These are phyloP conservation scores for Trypanosoma avium DNA, from an alignment of 208 protist species.

Conservation along the genomic window DNA sequence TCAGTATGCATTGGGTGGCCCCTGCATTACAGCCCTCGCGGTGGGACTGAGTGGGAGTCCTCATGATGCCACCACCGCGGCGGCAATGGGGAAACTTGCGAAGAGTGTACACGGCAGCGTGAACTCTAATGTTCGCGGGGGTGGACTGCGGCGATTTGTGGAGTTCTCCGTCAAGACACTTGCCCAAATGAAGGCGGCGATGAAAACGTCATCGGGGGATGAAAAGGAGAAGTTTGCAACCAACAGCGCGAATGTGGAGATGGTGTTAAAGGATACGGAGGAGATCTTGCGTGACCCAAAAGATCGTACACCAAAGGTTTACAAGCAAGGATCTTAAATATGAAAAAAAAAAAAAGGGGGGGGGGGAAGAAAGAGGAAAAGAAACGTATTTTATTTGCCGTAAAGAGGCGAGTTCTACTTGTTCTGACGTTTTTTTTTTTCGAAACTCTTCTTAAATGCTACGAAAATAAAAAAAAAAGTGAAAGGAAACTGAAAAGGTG, in stretches of 20 bases:
- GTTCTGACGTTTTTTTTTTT: too few species aligned
- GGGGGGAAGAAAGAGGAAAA: neutral
- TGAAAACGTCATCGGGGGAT: conserved; percentile 13
- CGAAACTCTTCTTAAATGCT: too few species aligned
- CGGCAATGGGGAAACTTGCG: conserved; percentile 26
- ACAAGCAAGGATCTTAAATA: conserved; percentile 32
- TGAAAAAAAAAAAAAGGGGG: neutral
- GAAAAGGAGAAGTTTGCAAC: conserved; percentile 26
- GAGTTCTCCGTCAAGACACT: conserved; percentile 37
- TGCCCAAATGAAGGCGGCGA: conserved; percentile 28
- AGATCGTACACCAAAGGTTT: conserved; percentile 35
- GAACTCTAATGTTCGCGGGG: conserved; percentile 36
- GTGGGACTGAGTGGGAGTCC: conserved; percentile 37
- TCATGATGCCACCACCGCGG: conserved; percentile 17
- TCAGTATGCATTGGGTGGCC: conserved; percentile 46
- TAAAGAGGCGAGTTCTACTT: too few species aligned
- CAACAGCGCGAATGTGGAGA: conserved; percentile 34
- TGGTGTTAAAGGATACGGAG: conserved; percentile 48
- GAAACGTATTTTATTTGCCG: too few species aligned
- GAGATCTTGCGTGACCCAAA: conserved; percentile 38
- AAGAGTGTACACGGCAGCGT: conserved; percentile 29
- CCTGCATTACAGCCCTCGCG: conserved; percentile 49
- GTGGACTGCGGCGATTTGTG: conserved; percentile 52
- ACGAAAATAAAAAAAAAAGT: too few species aligned
- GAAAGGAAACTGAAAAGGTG: too few species aligned